Evolutionary conservation across 192 early-diverging fungal genomes (phyloP).

Genomic region (Podila minutissima): DNA sequence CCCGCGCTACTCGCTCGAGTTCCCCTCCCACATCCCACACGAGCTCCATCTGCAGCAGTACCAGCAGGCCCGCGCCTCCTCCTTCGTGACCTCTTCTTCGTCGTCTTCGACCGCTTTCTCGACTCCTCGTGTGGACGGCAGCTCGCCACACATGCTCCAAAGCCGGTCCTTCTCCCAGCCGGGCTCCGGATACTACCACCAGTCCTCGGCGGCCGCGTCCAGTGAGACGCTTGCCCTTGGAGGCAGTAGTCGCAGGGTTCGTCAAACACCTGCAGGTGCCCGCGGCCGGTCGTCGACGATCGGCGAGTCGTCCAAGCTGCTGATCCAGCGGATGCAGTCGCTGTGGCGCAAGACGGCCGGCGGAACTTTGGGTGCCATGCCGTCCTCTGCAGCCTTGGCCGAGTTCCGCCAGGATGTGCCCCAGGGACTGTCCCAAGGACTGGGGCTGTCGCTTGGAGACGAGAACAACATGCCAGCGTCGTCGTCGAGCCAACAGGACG

Average conservation of each 20-base stretch:
- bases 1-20: constrained; percentile 47
- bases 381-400: no score
- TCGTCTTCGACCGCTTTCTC: not conserved
- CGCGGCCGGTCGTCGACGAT: constrained; percentile 9
- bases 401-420: no score
- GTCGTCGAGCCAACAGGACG: no score
- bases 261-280: not conserved
- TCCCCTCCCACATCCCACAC: constrained; percentile 40
- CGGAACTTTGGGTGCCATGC: not conserved
- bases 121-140: not conserved
- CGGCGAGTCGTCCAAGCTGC: constrained; percentile 32
- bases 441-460: no score
- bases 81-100: not conserved
- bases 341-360: constrained; percentile 6
- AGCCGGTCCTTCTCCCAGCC: constrained; percentile 10
- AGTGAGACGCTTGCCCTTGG: not conserved
- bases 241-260: not conserved
- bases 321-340: constrained; percentile 34
- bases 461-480: no score
- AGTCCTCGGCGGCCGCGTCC: not conserved
- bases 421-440: no score
- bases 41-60: constrained; percentile 25
- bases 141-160: not conserved
- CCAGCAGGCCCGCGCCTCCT: constrained; percentile 23
- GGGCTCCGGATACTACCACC: not conserved